These are phyloP conservation scores for Haplosporangium sp. DNA, from an alignment of 371 early-diverging fungal genomes.

Conservation along the genomic window DNA sequence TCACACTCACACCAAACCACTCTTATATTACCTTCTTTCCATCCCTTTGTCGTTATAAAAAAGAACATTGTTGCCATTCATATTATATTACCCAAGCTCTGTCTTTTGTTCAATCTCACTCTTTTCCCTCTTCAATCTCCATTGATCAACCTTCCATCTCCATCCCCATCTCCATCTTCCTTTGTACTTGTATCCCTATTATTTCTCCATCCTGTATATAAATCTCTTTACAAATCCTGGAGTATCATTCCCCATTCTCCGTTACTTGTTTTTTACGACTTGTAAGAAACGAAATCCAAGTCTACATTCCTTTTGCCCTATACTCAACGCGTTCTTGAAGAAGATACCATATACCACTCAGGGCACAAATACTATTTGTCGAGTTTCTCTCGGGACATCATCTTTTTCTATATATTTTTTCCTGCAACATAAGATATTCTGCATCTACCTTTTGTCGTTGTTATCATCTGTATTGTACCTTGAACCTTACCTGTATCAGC, in stretches of 20 bases:
- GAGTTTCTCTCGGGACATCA: neutral
- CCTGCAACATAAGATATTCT: neutral
- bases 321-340: neutral
- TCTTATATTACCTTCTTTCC: neutral
- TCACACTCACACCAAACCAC: neutral
- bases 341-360: neutral
- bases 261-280: too few species aligned
- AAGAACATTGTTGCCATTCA: neutral
- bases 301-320: neutral
- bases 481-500: neutral
- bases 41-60: too few species aligned
- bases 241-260: neutral
- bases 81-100: too few species aligned
- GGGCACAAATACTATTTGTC: conserved; percentile 7
- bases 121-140: neutral
- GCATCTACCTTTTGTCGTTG: neutral
- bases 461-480: neutral
- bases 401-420: neutral
- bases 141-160: too few species aligned
- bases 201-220: neutral
- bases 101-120: too few species aligned
- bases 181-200: neutral
- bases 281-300: neutral
- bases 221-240: neutral
- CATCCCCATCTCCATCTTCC: too few species aligned